Conservation (phyloP, 1,284 basidiomycete species). For the Megacollybia platyphylla region DNA sequence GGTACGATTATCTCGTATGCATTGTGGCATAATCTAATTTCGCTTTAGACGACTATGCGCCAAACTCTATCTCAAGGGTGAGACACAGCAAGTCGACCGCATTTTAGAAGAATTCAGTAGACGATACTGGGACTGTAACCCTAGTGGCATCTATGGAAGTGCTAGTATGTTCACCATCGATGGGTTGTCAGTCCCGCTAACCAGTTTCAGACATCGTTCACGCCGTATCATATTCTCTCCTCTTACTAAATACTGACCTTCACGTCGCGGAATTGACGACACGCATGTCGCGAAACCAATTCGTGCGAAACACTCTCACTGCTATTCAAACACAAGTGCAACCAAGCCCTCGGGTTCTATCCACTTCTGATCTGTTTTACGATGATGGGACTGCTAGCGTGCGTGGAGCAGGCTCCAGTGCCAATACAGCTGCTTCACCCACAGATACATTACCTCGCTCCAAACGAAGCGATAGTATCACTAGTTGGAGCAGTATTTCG, state of each 20-base stretch:
- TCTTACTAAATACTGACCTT: conserved; percentile 94
- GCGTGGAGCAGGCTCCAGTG: conserved; percentile 35
- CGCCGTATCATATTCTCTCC: conserved; percentile 83
- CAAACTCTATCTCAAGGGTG: conserved; percentile 88
- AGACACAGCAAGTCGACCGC: conserved; percentile 96
- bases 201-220: conserved; percentile 69
- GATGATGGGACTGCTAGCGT: conserved; percentile 54
- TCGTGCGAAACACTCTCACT: conserved; percentile 83
- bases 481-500: conserved; percentile 71
- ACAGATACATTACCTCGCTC: conserved; percentile 37
- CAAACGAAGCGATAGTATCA: conserved; percentile 69
- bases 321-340: conserved; percentile 72
- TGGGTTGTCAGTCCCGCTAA: conserved; percentile 1
- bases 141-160: conserved; percentile 66
- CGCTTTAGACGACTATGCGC: conserved; percentile 65
- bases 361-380: conserved; percentile 51
- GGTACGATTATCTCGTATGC: conserved; percentile 31
- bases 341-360: conserved; percentile 29
- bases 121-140: conserved; percentile 88
- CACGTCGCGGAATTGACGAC: conserved; percentile 85
- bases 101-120: conserved; percentile 87
- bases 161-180: conserved; percentile 42
- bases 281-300: conserved; percentile 91
- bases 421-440: conserved; percentile 14
- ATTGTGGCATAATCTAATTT: conserved; percentile 7